Evolutionary conservation across 2,329 filamentous ascomycete species (phyloP).

Genomic region (Ambrosiella cleistominuta): DNA sequence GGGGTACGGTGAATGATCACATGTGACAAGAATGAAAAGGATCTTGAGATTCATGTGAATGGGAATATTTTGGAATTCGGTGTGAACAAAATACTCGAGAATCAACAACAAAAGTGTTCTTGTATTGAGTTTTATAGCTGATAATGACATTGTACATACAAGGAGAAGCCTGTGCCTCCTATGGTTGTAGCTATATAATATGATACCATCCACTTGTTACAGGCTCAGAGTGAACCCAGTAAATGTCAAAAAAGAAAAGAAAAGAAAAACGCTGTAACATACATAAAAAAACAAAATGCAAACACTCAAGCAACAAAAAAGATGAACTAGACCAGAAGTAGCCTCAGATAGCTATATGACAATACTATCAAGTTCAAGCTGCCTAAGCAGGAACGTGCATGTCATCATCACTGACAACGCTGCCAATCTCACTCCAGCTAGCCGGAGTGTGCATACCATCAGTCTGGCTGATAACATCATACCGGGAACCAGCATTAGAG

Average conservation of each 20-base stretch:
- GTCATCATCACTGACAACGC: conserved; percentile 37
- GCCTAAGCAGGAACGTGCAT: conserved; percentile 16
- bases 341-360: background rate
- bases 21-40: no score
- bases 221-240: background rate
- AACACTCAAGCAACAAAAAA: background rate
- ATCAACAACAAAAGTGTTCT: background rate
- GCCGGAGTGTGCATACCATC: conserved; percentile 41
- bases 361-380: background rate
- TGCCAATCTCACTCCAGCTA: conserved; percentile 49
- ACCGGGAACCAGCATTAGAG: conserved; percentile 35
- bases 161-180: background rate
- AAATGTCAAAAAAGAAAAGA: background rate
- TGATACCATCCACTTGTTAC: background rate
- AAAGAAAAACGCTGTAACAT: background rate
- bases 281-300: conserved; percentile 8
- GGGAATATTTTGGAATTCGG: no score
- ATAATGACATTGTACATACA: background rate
- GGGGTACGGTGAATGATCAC: no score
- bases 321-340: background rate
- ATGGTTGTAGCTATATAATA: background rate
- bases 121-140: background rate
- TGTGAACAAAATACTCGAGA: background rate
- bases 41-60: no score
- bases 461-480: conserved; percentile 41